These are phyloP conservation scores for Astragalus glycyphyllos DNA, from an alignment of 306 rosid genomes.

Conservation along the genomic window DNA sequence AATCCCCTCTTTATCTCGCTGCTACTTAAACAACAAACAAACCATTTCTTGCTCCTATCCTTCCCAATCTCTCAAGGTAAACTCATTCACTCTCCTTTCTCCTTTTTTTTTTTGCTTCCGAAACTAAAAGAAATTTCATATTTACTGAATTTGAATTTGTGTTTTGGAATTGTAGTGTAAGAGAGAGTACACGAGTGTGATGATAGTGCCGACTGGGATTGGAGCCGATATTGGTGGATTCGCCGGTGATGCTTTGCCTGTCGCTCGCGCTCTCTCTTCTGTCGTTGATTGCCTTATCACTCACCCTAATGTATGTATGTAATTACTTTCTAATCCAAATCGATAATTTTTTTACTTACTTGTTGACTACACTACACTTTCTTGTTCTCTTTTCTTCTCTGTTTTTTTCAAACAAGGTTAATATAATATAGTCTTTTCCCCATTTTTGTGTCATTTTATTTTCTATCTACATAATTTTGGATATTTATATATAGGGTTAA, in stretches of 20 bases:
- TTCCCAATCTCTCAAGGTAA: conserved; percentile 54
- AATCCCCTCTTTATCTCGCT: conserved; percentile 31
- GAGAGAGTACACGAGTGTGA: conserved; percentile 82
- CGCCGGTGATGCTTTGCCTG: conserved; percentile 90
- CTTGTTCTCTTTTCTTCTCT: background rate
- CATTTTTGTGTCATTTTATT: too few relatives aligned
- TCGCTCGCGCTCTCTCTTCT: conserved; percentile 78
- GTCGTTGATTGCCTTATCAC: conserved; percentile 87
- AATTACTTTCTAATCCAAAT: conserved; percentile 4
- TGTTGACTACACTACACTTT: background rate
- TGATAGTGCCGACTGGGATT: conserved; percentile 84
- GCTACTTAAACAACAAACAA: conserved; percentile 18
- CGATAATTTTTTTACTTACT: background rate
- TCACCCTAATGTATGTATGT: conserved; percentile 82
- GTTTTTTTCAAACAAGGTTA: background rate
- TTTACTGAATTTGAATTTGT: background rate
- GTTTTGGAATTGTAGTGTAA: conserved; percentile 52
- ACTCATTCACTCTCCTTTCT: background rate
- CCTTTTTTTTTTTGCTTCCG: background rate
- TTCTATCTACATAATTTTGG: too few relatives aligned
- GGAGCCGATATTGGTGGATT: conserved; percentile 92
- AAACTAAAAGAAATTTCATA: background rate
- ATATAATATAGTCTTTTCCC: too few relatives aligned
- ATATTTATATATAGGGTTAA: too few relatives aligned
- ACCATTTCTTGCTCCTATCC: conserved; percentile 50